Evolutionary conservation across 2,329 filamentous ascomycete genomes (phyloP).

Genomic region (Laburnicola sp.): DNA sequence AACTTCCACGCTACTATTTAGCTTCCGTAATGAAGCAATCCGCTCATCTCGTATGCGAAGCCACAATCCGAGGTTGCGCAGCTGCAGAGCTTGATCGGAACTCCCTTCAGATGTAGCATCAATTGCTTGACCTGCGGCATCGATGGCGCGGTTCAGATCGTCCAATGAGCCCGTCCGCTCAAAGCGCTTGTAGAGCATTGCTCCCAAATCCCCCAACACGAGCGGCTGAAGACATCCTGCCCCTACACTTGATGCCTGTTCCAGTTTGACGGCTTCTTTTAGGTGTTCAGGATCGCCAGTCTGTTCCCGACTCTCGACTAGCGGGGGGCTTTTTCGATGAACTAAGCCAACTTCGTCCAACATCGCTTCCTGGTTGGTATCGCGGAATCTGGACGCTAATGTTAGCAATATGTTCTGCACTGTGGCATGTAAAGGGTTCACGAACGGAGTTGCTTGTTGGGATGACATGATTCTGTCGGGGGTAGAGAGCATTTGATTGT

Average conservation of each 20-base stretch:
- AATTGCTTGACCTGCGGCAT: not conserved
- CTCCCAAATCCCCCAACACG: not conserved
- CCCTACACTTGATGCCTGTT: not conserved
- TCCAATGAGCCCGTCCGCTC: not conserved
- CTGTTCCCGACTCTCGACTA: not conserved
- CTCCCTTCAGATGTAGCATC: not conserved
- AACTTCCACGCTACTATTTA: not conserved
- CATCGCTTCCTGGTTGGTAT: not conserved
- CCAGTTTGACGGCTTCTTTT: not conserved
- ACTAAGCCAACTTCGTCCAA: not conserved
- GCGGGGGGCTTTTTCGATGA: not conserved
- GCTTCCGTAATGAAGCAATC: not conserved
- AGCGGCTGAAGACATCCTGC: not conserved
- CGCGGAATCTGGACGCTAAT: not conserved
- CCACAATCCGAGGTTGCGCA: not conserved
- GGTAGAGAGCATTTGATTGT: no score
- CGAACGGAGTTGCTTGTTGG: no score
- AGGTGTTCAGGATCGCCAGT: not conserved
- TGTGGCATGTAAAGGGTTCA: no score
- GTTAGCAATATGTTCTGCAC: not conserved
- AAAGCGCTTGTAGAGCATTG: not conserved
- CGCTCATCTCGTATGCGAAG: not conserved
- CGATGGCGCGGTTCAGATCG: not conserved
- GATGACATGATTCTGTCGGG: no score
- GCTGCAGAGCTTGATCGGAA: not conserved